Evolutionary conservation across 2,329 filamentous ascomycete genomes (phyloP).

Genomic region (Cladosporium sp.): DNA sequence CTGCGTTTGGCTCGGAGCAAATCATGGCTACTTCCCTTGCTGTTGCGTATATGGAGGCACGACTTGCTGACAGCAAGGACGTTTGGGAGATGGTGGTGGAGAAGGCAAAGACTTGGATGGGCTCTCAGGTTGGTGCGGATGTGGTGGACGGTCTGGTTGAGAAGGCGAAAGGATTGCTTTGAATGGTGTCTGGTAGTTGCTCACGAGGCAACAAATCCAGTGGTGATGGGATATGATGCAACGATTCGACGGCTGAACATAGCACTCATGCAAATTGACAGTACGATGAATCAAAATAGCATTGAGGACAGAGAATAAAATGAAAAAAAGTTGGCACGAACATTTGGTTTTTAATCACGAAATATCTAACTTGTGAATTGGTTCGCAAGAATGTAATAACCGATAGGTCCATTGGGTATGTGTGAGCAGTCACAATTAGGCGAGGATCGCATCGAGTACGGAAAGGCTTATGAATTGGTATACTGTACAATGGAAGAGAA

Average conservation of each 20-base stretch:
- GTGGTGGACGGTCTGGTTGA: neutral
- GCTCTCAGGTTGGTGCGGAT: neutral
- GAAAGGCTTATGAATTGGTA: neutral
- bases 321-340: neutral
- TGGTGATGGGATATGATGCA: neutral
- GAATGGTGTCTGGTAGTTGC: neutral
- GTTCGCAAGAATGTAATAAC: no score
- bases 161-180: slow-evolving; percentile 3
- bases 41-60: slow-evolving; percentile 52
- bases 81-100: slow-evolving; percentile 65
- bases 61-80: slow-evolving; percentile 49
- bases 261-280: neutral
- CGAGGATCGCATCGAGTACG: neutral
- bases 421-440: neutral
- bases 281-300: neutral
- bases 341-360: neutral
- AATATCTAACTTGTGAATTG: no score
- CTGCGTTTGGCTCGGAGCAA: slow-evolving; percentile 18
- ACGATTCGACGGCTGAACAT: neutral
- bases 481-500: neutral
- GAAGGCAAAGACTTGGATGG: slow-evolving; percentile 51
- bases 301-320: neutral
- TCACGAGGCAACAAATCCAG: neutral
- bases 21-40: slow-evolving; percentile 44
- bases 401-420: neutral